Evolutionary conservation across 1,139 yeast genomes (phyloP), one percentile per base, ranked within the genome.

Genomic region (Suhomyces yuchorum): DNA sequence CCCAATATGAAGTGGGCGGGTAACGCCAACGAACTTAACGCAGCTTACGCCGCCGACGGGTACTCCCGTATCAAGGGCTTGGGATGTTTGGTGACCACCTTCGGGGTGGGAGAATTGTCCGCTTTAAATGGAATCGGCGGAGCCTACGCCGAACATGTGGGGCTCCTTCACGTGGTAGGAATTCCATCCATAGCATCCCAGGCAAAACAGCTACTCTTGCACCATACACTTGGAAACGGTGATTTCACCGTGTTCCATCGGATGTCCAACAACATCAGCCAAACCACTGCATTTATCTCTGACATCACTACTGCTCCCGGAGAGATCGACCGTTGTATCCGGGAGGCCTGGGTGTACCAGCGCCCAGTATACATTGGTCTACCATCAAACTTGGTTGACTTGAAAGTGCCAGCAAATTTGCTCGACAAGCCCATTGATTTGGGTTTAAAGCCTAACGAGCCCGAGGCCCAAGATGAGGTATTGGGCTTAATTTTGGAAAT

Each of bases 171-270:
- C 59, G 68, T 81, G 43, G 84, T 80, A 7, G 85, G 85, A 43
- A 74, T 78, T 56, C 85, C 85, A 8, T 79, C 85, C 7, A 68
- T 80, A 40, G 69, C 84, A 14, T 78, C 95, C 22, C 90, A 84
- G 65, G 77, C 85, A 54, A 80, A 85, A 66, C 77, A 72, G 54
- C 67, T 73, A 57, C 62, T 73, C 53, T 65, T 73, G 51, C 78
- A 73, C 57, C 92, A 85, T 70, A 85, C 92, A 45, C 75, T 85
- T 61, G 96, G 96, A 61, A 86, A 88, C 70, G 92, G 93, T 55
- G 92, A 86, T 68, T 88, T 86, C 71, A 82, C 86, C 43, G 93
- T 84, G 43, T 88, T 87, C 77, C 80, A 78, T 68, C 75, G 80
- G 64, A 87, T 87, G 89, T 67, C 73, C 39, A 53, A 63, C 14